Conservation (phyloP, 139 green algal species). For the Micromonas pusilla region DNA sequence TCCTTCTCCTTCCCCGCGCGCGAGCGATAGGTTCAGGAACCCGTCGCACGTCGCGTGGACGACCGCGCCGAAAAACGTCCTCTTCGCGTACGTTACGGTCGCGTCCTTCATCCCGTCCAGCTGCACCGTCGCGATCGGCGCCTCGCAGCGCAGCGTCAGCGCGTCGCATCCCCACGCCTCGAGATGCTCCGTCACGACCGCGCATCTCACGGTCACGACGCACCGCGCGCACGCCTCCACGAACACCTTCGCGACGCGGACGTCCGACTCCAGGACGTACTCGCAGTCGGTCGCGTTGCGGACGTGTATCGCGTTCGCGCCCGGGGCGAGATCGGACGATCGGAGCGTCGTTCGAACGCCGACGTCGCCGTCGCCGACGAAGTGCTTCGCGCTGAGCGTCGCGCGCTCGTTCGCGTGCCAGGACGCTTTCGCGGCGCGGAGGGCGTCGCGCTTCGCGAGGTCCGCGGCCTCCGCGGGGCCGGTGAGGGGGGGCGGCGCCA, state of each 20-base stretch:
- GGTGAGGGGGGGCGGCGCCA: no score
- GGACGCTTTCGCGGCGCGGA: neutral
- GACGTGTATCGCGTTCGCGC: neutral
- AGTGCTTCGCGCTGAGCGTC: neutral
- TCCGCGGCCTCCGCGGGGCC: neutral
- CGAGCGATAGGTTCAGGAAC: neutral
- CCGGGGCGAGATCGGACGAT: neutral
- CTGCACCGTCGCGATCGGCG: constrained; percentile 1
- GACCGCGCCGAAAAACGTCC: neutral
- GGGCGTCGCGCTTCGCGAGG: neutral
- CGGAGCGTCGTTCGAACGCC: neutral
- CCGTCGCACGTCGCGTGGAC: neutral
- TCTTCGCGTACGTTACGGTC: neutral
- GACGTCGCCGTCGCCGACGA: neutral
- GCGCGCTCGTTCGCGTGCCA: neutral
- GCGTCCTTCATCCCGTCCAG: neutral
- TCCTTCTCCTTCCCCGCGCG: no score
- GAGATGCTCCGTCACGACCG: neutral
- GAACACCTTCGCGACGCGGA: constrained; percentile 3
- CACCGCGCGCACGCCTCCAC: neutral
- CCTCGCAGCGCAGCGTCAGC: neutral
- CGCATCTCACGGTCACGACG: neutral
- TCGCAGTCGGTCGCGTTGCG: neutral
- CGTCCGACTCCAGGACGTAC: neutral
- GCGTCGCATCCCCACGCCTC: constrained; percentile 7